Conservation (phyloP, 2,329 filamentous ascomycete species). For the Aspergillus chevalieri region DNA sequence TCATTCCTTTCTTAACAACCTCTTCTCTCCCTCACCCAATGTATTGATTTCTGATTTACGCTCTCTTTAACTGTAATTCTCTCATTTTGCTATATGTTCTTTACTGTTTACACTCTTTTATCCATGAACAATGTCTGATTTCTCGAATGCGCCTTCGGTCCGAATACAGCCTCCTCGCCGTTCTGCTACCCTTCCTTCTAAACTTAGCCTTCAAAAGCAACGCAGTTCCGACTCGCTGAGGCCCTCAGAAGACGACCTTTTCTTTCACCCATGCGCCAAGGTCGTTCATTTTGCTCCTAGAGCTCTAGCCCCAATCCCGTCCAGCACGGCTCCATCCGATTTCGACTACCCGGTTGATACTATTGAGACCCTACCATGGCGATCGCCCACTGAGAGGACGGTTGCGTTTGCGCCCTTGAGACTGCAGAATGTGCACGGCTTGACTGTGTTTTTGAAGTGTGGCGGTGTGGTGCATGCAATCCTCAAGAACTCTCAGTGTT, state of each 20-base stretch:
- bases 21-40: not conserved
- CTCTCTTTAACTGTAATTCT: conserved; percentile 12
- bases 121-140: conserved; percentile 26
- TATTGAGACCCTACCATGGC: conserved; percentile 64
- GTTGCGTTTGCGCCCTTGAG: conserved; percentile 75
- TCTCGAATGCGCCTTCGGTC: conserved; percentile 22
- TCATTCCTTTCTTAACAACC: not conserved
- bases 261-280: conserved; percentile 65
- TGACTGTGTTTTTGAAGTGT: conserved; percentile 82
- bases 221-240: conserved; percentile 22
- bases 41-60: not conserved
- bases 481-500: conserved; percentile 82
- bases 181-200: conserved; percentile 32
- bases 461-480: conserved; percentile 79
- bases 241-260: conserved; percentile 48
- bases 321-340: conserved; percentile 33
- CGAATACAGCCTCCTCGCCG: conserved; percentile 26
- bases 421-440: conserved; percentile 80
- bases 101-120: conserved; percentile 2
- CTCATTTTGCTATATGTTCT: not conserved
- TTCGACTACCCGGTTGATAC: conserved; percentile 46
- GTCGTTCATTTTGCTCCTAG: conserved; percentile 59
- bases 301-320: conserved; percentile 37
- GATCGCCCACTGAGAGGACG: conserved; percentile 69
- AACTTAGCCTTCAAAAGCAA: conserved; percentile 22